phyloP scores from a whole-genome alignment of 192 early-diverging fungal genomes.

The Spizellomyces punctatus region DNA sequence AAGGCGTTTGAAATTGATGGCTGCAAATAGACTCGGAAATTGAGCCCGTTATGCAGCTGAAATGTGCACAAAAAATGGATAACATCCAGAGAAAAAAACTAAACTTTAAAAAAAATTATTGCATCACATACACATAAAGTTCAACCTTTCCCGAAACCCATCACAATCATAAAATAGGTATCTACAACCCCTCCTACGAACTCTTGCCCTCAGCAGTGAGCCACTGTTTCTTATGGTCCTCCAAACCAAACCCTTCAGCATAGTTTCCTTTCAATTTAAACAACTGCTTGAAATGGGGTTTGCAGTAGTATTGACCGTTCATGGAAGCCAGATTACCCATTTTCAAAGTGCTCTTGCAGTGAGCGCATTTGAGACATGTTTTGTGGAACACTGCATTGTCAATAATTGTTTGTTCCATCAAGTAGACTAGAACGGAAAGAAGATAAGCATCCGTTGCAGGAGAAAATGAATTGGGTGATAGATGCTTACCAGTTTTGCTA shows the following conservation, averaged over 20 bases:
- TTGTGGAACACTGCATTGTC: slow-evolving; percentile 43
- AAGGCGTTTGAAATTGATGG: no score
- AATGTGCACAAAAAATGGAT: no score
- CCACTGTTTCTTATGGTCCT: slow-evolving; percentile 52
- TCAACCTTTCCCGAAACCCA: no score
- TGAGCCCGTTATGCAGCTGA: no score
- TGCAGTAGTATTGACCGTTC: slow-evolving; percentile 46
- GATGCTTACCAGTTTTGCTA: slow-evolving; percentile 5
- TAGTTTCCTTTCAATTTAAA: slow-evolving; percentile 64
- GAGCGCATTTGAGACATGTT: slow-evolving; percentile 45
- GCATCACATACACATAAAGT: no score
- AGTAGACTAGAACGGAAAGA: slow-evolving; percentile 25
- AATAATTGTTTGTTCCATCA: slow-evolving; percentile 39
- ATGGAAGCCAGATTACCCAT: slow-evolving; percentile 46
- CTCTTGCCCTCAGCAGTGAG: not conserved
- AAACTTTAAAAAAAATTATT: no score
- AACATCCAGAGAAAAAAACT: no score
- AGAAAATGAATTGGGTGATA: not conserved
- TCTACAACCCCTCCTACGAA: no score
- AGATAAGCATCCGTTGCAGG: not conserved
- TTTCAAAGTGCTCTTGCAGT: slow-evolving; percentile 44
- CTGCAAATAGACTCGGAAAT: no score
- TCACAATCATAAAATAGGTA: no score
- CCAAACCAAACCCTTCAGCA: slow-evolving; percentile 54
- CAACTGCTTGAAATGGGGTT: slow-evolving; percentile 57